These are phyloP conservation scores for Tricharina praecox DNA, from an alignment of 495 filamentous ascomycete species.

Conservation along the genomic window DNA sequence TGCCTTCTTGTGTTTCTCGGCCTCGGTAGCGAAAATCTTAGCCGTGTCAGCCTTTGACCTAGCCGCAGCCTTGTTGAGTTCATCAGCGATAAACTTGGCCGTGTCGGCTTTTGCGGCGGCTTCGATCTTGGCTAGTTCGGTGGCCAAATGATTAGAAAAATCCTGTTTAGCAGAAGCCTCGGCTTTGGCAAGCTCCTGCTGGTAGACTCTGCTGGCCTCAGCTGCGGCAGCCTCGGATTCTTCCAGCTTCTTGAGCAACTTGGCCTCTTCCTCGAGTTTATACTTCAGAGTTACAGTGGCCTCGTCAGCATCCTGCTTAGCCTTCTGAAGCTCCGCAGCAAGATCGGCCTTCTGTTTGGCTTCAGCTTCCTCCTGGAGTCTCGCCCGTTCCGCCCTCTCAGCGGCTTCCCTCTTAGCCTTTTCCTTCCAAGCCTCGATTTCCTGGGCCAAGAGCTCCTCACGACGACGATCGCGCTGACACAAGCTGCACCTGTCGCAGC, in stretches of 20 bases:
- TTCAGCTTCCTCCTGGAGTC: not conserved
- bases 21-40: too few relatives aligned
- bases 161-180: not conserved
- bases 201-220: not conserved
- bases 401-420: not conserved
- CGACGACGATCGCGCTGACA: not conserved
- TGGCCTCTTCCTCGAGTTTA: not conserved
- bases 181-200: not conserved
- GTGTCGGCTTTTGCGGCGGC: not conserved
- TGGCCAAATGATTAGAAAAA: too few relatives aligned
- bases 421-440: not conserved
- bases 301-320: not conserved
- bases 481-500: not conserved
- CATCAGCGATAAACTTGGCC: not conserved
- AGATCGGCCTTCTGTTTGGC: not conserved
- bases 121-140: not conserved
- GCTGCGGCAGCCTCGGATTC: not conserved
- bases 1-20: too few relatives aligned
- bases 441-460: not conserved
- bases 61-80: not conserved
- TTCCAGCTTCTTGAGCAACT: not conserved
- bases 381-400: too few relatives aligned
- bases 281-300: not conserved
- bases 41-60: not conserved
- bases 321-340: not conserved